Evolutionary conservation across 1,284 basidiomycete species (phyloP).

Genomic region (Trametes polyzona): DNA sequence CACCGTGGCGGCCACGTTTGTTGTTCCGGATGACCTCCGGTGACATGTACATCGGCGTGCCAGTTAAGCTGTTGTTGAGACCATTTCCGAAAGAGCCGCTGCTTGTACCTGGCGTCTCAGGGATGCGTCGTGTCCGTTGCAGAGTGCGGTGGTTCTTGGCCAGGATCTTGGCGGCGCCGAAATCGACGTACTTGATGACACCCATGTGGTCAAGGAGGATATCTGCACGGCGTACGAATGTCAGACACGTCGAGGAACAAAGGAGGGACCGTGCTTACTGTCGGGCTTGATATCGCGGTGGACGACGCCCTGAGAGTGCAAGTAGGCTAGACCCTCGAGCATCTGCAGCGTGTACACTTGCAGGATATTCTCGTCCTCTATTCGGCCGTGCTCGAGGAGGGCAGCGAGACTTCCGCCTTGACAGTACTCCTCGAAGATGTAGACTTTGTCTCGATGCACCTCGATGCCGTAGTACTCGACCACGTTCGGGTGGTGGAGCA

Average conservation of each 20-base stretch:
- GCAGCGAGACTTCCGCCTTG: constrained; percentile 94
- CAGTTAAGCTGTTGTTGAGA: constrained; percentile 87
- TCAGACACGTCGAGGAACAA: neutral
- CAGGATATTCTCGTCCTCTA: constrained; percentile 96
- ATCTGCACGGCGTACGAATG: constrained; percentile 53
- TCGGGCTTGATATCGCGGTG: constrained; percentile 99
- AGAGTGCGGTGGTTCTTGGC: constrained; percentile 92
- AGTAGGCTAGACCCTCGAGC: constrained; percentile 91
- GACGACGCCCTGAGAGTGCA: constrained; percentile 92
- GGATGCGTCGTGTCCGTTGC: constrained; percentile 68
- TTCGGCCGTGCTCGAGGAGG: constrained; percentile 90
- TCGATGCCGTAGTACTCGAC: constrained; percentile 99
- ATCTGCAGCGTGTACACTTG: constrained; percentile 98
- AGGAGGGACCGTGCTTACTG: constrained; percentile 61
- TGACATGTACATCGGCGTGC: constrained; percentile 99
- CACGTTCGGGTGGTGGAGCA: constrained; percentile 97
- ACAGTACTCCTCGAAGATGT: constrained; percentile 99
- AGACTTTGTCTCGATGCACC: constrained; percentile 98
- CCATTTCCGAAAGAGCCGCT: constrained; percentile 46
- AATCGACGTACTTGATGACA: constrained; percentile 98
- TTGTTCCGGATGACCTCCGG: constrained; percentile 98
- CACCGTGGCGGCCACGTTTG: constrained; percentile 85
- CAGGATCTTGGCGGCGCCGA: constrained; percentile 97
- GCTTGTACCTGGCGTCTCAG: constrained; percentile 34
- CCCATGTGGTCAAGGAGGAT: constrained; percentile 94